phyloP scores from a whole-genome alignment of 2,329 filamentous ascomycete genomes.

The Falciphora oryzae region DNA sequence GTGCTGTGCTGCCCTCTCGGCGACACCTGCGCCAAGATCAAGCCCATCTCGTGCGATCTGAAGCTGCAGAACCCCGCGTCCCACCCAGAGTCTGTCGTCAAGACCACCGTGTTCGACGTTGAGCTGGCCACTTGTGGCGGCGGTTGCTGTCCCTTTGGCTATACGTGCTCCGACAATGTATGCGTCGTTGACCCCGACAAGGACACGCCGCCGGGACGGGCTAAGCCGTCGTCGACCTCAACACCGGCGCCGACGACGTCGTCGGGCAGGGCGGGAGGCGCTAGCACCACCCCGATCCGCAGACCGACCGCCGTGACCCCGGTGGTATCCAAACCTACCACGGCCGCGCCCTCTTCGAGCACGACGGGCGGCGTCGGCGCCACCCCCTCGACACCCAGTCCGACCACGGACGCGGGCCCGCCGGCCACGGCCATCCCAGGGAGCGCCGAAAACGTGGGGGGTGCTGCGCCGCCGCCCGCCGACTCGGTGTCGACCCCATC shows the following conservation, averaged over 20 bases:
- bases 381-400: slow-evolving; percentile 9
- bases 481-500: slow-evolving; percentile 25
- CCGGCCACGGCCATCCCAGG: slow-evolving; percentile 17
- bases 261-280: slow-evolving; percentile 15
- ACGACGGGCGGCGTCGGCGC: slow-evolving; percentile 12
- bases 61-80: slow-evolving; percentile 54
- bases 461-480: slow-evolving; percentile 21
- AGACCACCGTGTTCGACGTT: slow-evolving; percentile 57
- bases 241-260: slow-evolving; percentile 15
- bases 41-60: slow-evolving; percentile 60
- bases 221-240: slow-evolving; percentile 18
- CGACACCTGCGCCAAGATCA: slow-evolving; percentile 52
- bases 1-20: slow-evolving; percentile 64
- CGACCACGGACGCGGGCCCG: slow-evolving; percentile 17
- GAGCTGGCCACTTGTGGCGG: slow-evolving; percentile 51
- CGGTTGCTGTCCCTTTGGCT: slow-evolving; percentile 70
- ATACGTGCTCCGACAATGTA: slow-evolving; percentile 47
- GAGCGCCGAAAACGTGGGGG: slow-evolving; percentile 11
- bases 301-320: slow-evolving; percentile 15
- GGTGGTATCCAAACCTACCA: slow-evolving; percentile 9
- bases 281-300: slow-evolving; percentile 4
- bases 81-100: slow-evolving; percentile 54
- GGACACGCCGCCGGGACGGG: slow-evolving; percentile 23
- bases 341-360: slow-evolving; percentile 14
- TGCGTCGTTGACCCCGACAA: slow-evolving; percentile 52